A percentile compares a stretch with the other conserved stretches of the same genome.
Evolutionary conservation across 805 yeast species (phyloP).

Genomic region (Candida peoriensis): DNA sequence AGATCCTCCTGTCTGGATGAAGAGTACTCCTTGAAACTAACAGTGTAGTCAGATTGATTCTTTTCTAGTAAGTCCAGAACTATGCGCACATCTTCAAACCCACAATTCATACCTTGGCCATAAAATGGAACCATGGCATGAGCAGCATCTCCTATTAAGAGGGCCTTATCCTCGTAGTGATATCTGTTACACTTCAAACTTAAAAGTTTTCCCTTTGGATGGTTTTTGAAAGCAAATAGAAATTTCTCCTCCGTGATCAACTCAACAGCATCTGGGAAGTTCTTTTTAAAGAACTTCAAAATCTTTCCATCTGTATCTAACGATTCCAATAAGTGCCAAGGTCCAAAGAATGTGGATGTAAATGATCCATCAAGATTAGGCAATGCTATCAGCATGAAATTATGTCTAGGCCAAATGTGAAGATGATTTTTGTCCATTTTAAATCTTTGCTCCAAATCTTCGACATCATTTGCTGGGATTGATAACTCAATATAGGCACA

Average conservation of each 20-base stretch:
- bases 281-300: conserved; percentile 45
- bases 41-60: conserved; percentile 3
- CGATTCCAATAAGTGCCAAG: conserved; percentile 61
- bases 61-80: conserved; percentile 38
- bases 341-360: conserved; percentile 85
- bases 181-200: conserved; percentile 69
- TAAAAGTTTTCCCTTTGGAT: conserved; percentile 77
- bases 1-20: conserved; percentile 54
- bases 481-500: conserved; percentile 77
- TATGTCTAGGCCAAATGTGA: conserved; percentile 89
- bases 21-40: conserved; percentile 13
- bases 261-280: conserved; percentile 72
- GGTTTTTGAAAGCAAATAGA: conserved; percentile 41
- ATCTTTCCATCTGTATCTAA: conserved; percentile 41
- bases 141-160: conserved; percentile 88
- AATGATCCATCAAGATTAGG: conserved; percentile 84
- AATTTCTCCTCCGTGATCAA: conserved; percentile 60
- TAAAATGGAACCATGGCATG: conserved; percentile 98
- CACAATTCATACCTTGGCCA: conserved; percentile 97
- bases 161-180: conserved; percentile 53
- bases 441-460: conserved; percentile 32
- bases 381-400: conserved; percentile 85
- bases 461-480: conserved; percentile 50
- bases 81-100: conserved; percentile 82
- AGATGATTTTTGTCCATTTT: conserved; percentile 56